Evolutionary conservation across 495 filamentous ascomycete species (phyloP).

Genomic region (Trichoderma gamsii): DNA sequence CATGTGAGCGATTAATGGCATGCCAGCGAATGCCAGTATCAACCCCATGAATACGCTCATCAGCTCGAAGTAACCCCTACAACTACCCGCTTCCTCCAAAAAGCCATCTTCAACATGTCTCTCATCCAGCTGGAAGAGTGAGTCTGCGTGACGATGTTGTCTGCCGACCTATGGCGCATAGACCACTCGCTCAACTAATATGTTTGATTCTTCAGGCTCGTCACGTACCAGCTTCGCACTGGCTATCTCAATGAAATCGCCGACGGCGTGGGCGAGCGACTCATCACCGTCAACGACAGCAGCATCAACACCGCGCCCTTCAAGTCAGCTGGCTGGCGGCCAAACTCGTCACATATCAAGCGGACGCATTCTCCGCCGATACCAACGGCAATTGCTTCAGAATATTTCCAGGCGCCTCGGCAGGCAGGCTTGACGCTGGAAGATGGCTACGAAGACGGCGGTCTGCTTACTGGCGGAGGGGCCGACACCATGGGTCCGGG

Average conservation of each 20-base stretch:
- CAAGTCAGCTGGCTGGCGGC: slow-evolving; percentile 87
- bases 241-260: slow-evolving; percentile 85
- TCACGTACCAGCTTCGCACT: slow-evolving; percentile 86
- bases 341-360: slow-evolving; percentile 70
- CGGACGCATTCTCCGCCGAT: slow-evolving; percentile 95
- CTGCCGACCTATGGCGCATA: slow-evolving; percentile 10
- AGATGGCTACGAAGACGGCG: slow-evolving; percentile 75
- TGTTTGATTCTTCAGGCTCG: slow-evolving; percentile 54
- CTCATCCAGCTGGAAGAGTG: slow-evolving; percentile 97
- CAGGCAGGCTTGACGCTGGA: slow-evolving; percentile 51
- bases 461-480: slow-evolving; percentile 69
- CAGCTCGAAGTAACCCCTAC: neutral
- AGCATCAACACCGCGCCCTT: slow-evolving; percentile 93
- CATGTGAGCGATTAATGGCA: slow-evolving; percentile 10
- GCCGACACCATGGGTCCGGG: slow-evolving; percentile 68
- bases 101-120: slow-evolving; percentile 55
- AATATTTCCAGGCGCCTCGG: slow-evolving; percentile 82
- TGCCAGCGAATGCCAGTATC: neutral
- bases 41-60: neutral
- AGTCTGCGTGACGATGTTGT: slow-evolving; percentile 27
- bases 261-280: slow-evolving; percentile 91
- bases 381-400: slow-evolving; percentile 78
- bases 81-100: neutral
- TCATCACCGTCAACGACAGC: slow-evolving; percentile 86
- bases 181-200: neutral